Percentiles rank a stretch among this genome's conserved stretches.
Conservation (phyloP, 345 rosid genomes). For the Citropsis articulata region DNA sequence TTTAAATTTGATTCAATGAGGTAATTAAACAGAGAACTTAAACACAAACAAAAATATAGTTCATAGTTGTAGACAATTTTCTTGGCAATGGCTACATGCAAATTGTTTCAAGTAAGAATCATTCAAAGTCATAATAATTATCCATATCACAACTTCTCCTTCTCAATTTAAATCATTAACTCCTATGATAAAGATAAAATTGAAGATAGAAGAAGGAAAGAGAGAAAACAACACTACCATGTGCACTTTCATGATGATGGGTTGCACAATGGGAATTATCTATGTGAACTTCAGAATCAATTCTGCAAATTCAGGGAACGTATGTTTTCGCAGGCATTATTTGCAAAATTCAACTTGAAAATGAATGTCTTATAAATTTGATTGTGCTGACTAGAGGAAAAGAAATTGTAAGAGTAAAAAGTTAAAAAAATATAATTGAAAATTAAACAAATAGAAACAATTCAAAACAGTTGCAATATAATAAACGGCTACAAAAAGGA, state of each 20-base stretch:
- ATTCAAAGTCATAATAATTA: background rate
- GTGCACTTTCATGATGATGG: constrained; percentile 32
- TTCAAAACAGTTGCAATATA: background rate
- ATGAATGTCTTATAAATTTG: background rate
- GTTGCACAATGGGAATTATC: constrained; percentile 32
- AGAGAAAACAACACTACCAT: constrained; percentile 34
- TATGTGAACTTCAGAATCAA: constrained; percentile 50
- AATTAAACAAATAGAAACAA: background rate
- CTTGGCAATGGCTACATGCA: background rate
- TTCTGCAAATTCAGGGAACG: constrained; percentile 37
- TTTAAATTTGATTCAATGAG: background rate
- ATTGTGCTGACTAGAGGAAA: background rate
- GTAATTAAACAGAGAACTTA: background rate
- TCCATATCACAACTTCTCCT: background rate
- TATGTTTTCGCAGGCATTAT: background rate
- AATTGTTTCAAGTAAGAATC: background rate
- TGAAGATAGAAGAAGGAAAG: background rate
- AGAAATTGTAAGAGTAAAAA: background rate
- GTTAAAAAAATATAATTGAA: background rate
- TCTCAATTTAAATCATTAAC: background rate
- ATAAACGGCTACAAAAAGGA: background rate
- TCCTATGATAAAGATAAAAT: background rate
- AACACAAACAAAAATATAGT: background rate
- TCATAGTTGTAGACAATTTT: background rate
- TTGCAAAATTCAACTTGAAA: constrained; percentile 6